Evolutionary conservation across 495 filamentous ascomycete species (phyloP), one percentile per base, ranked within the genome.

Genomic region (Bathelium albidoporum): DNA sequence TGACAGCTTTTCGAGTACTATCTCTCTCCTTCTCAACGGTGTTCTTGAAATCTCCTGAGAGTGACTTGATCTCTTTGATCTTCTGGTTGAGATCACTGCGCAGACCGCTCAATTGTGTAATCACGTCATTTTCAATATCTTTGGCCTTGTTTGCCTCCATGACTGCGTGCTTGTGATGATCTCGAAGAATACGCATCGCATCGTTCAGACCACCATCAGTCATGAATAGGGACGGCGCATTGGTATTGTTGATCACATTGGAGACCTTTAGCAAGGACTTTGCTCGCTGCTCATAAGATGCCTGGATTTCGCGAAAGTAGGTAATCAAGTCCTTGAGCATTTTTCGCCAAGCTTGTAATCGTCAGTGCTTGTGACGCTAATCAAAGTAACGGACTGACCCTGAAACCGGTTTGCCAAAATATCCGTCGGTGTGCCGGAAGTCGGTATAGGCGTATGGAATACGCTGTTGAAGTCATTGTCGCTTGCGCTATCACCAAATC

Each of bases 31-130:
- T 90, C 14, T 90, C 88, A 24, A 91, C 87, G 16, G 83, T 83
- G 68, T 95, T 98, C 72, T 96, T 96, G 74, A 98, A 98, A 74
- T 98, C 94, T 1, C 89, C 87, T 5, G 90, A 86, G 4, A 98
- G 78, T 63, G 82, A 87, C 74, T 94, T 95, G 74, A 98, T 97
- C 76, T 98, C 94, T 76, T 97, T 97, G 69, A 93, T 94, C 78
- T 98, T 98, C 75, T 93, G 89, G 60, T 87, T 85, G 20, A 98
- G 79, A 73, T 98, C 94, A 69, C 85, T 91, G 53, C 94, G 78
- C 26, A 98, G 78, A 16, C 89, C 91, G 4, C 86, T 90, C 53
- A 98, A 80, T 60, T 90, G 89, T 52, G 87, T 81, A 65, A 97
- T 90, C 36, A 98, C 89, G 68, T 96, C 91, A 62, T 84, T 85